phyloP scores from a whole-genome alignment of 345 rosid species.

The Raphanus sativus region DNA sequence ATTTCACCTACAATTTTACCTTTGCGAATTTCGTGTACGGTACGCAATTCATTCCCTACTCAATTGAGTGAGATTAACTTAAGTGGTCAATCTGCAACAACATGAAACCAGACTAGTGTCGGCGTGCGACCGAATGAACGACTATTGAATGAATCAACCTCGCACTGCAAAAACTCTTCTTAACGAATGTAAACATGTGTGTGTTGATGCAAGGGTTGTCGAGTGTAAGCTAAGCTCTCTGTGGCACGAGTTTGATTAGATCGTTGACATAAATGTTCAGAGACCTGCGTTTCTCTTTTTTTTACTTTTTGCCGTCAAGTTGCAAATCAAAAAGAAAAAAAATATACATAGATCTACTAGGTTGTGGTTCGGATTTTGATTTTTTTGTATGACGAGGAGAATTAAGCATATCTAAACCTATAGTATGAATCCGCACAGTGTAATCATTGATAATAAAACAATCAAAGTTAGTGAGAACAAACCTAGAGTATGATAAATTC shows the following conservation, averaged over 20 bases:
- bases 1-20: neutral
- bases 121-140: no score
- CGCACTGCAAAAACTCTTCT: conserved; percentile 12
- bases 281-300: neutral
- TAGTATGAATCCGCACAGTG: conserved; percentile 7
- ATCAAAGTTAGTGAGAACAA: conserved; percentile 12
- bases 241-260: neutral
- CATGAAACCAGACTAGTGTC: neutral
- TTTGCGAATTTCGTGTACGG: neutral
- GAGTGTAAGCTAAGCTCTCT: no score
- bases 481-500: conserved; percentile 13
- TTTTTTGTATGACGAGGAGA: neutral
- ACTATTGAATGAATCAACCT: neutral
- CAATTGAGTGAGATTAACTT: neutral
- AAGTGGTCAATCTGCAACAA: neutral
- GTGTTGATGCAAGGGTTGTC: no score
- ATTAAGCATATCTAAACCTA: neutral
- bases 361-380: neutral
- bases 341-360: conserved; percentile 26
- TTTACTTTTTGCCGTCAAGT: neutral
- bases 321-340: neutral
- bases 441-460: conserved; percentile 10
- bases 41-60: conserved; percentile 18
- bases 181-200: no score
- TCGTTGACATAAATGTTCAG: neutral